Base-by-base conservation (phyloP, 129 eudicot species). In the Saposhnikovia divaricata region DNA sequence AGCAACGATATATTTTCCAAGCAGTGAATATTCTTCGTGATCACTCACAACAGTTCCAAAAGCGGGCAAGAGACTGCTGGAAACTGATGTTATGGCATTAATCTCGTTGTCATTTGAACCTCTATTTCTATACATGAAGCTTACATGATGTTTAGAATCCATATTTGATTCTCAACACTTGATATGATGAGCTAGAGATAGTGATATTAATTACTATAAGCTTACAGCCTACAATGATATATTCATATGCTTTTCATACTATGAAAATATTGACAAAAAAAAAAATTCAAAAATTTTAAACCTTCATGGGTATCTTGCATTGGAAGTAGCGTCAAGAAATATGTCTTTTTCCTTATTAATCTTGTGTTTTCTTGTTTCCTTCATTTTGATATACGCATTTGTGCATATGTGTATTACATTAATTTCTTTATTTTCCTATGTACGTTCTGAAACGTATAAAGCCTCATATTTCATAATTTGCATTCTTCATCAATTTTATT, bases 61-160 rank as follows among this genome's bases (percentile, higher is more conserved):
- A 82, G 97, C 96, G 43, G 97, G 96, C 83, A 92, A 81, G 50
- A 92, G 74, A 81, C 97, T 92, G 83, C 96, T 92, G 28, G 97
- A 92, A 28, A 90, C 87, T 1, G 97, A 85, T 0, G 91, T 91
- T 80, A 90, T 70, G 13, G 12, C 45, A 78, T 76, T 81, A 21
- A 88, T 78, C 28, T 92, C 89, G 2, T 86, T 87, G 28, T 38
- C 75, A 37, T 88, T 87, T 14, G 93, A 87, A 37, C 86, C 91
- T 80, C 84, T 89, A 59, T n/a, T 59, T 59, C 21, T 66, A 28
- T 13, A 11, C 21, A 4, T 13, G 27, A 18, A 34, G 44, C 27
- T 7, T 2, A 15, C 46, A 18, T 37, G 75, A 38, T 37, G 47
- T 38, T 34, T 18, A 6, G 47, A 18, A 37, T 25, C 45, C 44